Base-by-base conservation (phyloP, 2,329 filamentous ascomycete genomes). In the Fusarium burgessii region DNA sequence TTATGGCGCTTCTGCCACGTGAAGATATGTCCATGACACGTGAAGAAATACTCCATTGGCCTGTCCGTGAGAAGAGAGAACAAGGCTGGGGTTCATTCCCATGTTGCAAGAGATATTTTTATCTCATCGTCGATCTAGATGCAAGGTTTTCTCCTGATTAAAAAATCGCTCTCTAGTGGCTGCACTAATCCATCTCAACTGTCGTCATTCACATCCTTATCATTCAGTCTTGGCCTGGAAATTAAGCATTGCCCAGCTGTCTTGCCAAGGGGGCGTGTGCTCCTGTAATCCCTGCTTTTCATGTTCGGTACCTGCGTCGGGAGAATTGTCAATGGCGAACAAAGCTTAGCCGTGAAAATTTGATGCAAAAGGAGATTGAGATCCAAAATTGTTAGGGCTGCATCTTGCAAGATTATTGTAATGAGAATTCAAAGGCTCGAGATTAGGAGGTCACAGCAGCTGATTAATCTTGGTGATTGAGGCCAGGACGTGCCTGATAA, bases 191-290 rank as follows among this genome's bases (percentile, higher is more conserved):
- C 62, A 41, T 65, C 51, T 33, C 47, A 64, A 40, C 35, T 32
- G 18, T 46, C 45, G 36, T 45, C 61, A 51, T 60, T 33, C 40
- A 41, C 38, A 33, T 56, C 25, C 47, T 36, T 50, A 33, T 51
- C 46, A 51, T 41, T 59, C 29, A 36, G 35, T 11, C 65, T 68
- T 68, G 64, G 58, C 58, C 40, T 35, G 36, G 36, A 65, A 68
- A 68, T 68, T 59, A 67, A 56, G 63, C 63, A 62, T 68, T 51
- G 62, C 56, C 56, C 64, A 67, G 61, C 47, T 63, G 50, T 65
- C 36, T 62, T 41, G 47, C 41, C 64, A 62, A 66, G 62, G 63
- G 60, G 29, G 57, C 5, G 25, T 38, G 58, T 33, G 15, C 27
- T 41, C 29, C 29, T 25, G 3, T 42, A 23, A 17, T 20, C 59